Percentiles rank a stretch among this genome's conserved stretches.
Evolutionary conservation across 140 eudicot species (phyloP).

Genomic region (Erigeron philadelphicus): DNA sequence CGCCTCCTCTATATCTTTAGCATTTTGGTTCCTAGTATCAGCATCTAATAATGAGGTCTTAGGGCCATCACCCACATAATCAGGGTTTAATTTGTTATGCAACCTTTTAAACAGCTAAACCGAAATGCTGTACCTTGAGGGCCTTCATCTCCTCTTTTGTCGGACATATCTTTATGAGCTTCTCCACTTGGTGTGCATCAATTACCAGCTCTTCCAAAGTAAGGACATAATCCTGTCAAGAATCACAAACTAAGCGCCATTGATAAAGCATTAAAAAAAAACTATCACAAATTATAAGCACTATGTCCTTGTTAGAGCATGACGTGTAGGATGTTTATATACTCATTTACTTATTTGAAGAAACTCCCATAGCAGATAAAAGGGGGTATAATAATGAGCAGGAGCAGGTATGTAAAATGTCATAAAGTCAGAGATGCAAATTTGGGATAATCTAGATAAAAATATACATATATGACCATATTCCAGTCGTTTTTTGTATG

Average conservation of each 20-base stretch:
- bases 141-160: slow-evolving; percentile 47
- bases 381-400: not conserved
- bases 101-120: slow-evolving; percentile 11
- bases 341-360: not conserved
- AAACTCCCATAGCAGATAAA: not conserved
- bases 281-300: not conserved
- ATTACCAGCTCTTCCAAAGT: slow-evolving; percentile 43
- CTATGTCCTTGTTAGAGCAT: not conserved
- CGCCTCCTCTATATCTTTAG: too few relatives aligned
- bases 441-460: not conserved
- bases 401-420: too few relatives aligned
- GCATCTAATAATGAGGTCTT: not conserved
- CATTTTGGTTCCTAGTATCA: not conserved
- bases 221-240: slow-evolving; percentile 41
- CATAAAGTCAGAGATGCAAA: not conserved
- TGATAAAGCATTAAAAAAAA: slow-evolving; percentile 1
- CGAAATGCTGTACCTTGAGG: slow-evolving; percentile 36
- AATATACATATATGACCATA: not conserved
- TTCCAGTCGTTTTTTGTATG: not conserved
- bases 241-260: slow-evolving; percentile 13
- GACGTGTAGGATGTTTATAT: slow-evolving; percentile 1
- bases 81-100: slow-evolving; percentile 7
- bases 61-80: not conserved
- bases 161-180: slow-evolving; percentile 51
- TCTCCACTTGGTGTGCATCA: slow-evolving; percentile 49